Evolutionary conservation across 768 basidiomycete genomes (phyloP).

Genomic region (Cystobasidium tubakii): DNA sequence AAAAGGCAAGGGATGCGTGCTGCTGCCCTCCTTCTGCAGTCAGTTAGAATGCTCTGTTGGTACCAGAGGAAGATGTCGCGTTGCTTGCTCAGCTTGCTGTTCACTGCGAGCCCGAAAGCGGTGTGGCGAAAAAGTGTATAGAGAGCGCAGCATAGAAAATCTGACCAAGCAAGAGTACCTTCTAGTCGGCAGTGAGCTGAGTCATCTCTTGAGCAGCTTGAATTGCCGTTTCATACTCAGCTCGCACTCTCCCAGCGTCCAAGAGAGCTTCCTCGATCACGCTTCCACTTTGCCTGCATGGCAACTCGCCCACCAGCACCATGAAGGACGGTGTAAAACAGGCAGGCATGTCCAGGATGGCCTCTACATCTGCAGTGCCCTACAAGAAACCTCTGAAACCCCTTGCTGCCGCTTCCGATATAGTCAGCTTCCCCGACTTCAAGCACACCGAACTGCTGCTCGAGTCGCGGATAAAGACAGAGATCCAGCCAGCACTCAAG

Average conservation of each 20-base stretch:
- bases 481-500: conserved; percentile 83
- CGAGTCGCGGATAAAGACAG: conserved; percentile 26
- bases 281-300: background rate
- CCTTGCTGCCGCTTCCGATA: conserved; percentile 1
- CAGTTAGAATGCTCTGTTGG: background rate
- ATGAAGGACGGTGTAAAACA: background rate
- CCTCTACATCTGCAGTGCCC: background rate
- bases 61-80: background rate
- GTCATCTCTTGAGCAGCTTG: background rate
- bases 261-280: background rate
- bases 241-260: background rate
- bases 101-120: background rate
- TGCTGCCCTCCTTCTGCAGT: background rate
- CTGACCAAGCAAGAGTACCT: too few species aligned
- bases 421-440: conserved; percentile 14
- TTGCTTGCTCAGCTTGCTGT: background rate
- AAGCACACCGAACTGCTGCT: conserved; percentile 30
- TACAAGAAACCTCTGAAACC: background rate
- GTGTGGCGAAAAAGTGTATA: too few species aligned
- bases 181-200: too few species aligned
- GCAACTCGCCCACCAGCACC: background rate
- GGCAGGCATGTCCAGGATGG: background rate
- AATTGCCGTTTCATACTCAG: background rate
- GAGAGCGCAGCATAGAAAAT: too few species aligned
- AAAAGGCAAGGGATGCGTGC: too few species aligned